phyloP scores from a whole-genome alignment of 495 filamentous ascomycete species.

The Hypomontagnella monticulosa region DNA sequence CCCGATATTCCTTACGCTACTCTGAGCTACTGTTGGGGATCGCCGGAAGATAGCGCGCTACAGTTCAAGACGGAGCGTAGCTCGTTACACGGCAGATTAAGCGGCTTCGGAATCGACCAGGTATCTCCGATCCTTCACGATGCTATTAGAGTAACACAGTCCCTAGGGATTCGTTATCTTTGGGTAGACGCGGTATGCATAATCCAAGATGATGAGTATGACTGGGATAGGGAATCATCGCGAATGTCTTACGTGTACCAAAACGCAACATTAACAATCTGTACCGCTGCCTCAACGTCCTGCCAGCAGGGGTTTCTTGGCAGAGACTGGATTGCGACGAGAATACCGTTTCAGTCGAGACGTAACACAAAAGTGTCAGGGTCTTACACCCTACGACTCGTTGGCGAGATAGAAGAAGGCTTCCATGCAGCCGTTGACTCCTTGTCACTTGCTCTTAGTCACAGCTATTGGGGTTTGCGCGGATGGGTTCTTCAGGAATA shows the following conservation, averaged over 20 bases:
- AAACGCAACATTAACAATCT: slow-evolving; percentile 21
- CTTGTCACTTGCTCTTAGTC: neutral
- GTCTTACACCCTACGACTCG: slow-evolving; percentile 2
- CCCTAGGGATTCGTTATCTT: slow-evolving; percentile 21
- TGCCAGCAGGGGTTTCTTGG: slow-evolving; percentile 19
- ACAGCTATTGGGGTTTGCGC: slow-evolving; percentile 11
- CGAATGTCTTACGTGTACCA: slow-evolving; percentile 27
- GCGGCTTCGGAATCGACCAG: slow-evolving; percentile 8
- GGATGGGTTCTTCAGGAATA: slow-evolving; percentile 31
- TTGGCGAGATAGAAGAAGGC: slow-evolving; percentile 1
- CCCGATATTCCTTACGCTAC: slow-evolving; percentile 8
- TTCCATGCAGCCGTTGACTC: neutral
- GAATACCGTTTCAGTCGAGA: neutral
- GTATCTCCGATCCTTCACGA: slow-evolving; percentile 24
- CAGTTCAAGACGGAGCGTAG: slow-evolving; percentile 27
- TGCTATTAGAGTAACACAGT: slow-evolving; percentile 10
- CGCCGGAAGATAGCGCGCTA: slow-evolving; percentile 1
- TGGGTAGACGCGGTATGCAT: slow-evolving; percentile 38
- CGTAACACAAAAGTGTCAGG: slow-evolving; percentile 1
- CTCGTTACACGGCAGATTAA: slow-evolving; percentile 1
- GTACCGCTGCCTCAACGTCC: slow-evolving; percentile 21
- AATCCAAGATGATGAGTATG: slow-evolving; percentile 21
- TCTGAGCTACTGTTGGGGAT: slow-evolving; percentile 29
- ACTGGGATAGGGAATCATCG: slow-evolving; percentile 29
- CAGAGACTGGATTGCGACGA: slow-evolving; percentile 5